phyloP scores from a whole-genome alignment of 2,329 filamentous ascomycete genomes.

The Knufia fluminis region DNA sequence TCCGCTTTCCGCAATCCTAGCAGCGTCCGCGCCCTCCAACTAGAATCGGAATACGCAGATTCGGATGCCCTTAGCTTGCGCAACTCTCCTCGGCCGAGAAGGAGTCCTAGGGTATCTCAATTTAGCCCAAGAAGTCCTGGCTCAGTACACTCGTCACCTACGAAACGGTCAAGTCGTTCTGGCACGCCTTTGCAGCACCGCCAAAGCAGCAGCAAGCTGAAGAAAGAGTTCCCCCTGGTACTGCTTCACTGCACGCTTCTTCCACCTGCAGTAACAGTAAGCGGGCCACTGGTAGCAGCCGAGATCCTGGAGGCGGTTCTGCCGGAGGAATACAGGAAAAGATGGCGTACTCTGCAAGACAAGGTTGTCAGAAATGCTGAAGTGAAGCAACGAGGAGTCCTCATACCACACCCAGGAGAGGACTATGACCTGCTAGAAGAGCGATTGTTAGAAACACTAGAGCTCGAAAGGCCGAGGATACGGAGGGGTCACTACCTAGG shows the following conservation, averaged over 20 bases:
- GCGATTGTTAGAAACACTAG: conserved; percentile 50
- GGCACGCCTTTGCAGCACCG: conserved; percentile 12
- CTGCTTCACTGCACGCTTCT: conserved; percentile 53
- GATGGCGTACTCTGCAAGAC: conserved; percentile 45
- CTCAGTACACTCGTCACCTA: conserved; percentile 17
- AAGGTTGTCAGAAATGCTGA: conserved; percentile 44
- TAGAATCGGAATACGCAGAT: conserved; percentile 30
- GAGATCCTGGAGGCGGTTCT: conserved; percentile 42
- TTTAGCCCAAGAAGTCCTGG: conserved; percentile 16
- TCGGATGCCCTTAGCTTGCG: conserved; percentile 32
- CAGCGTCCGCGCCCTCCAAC: conserved; percentile 37
- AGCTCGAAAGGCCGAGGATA: conserved; percentile 46
- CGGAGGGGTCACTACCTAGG: conserved; percentile 50
- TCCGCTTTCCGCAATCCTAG: conserved; percentile 37
- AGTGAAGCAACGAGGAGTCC: conserved; percentile 48
- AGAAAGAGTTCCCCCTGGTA: conserved; percentile 48
- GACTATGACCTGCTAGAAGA: conserved; percentile 56
- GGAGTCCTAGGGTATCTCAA: conserved; percentile 12
- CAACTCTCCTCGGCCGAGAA: conserved; percentile 14
- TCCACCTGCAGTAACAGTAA: conserved; percentile 43
- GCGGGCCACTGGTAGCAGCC: conserved; percentile 30
- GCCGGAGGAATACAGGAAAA: conserved; percentile 36
- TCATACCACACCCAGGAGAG: conserved; percentile 55
- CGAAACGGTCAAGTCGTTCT: conserved; percentile 16
- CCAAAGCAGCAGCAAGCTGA: conserved; percentile 27